Conservation (phyloP, 441 rosid species). For the Syzygium syzygioides region DNA sequence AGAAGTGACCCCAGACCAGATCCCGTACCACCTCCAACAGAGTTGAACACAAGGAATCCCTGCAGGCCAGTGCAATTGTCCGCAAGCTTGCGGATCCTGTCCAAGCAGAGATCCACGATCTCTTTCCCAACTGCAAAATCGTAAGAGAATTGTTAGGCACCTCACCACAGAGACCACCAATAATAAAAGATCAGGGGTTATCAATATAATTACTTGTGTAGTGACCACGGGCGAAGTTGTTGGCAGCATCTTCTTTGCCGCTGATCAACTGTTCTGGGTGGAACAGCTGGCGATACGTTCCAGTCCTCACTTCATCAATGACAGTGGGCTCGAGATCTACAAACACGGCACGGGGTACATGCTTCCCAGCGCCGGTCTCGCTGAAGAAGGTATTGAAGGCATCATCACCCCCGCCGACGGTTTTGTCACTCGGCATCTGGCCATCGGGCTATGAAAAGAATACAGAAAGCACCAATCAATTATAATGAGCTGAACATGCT, state of each 20-base stretch:
- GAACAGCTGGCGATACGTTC: constrained; percentile 8
- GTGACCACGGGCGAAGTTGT: constrained; percentile 13
- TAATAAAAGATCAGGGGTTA: not conserved
- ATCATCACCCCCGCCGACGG: constrained; percentile 5
- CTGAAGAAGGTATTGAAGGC: constrained; percentile 18
- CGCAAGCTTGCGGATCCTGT: constrained; percentile 16
- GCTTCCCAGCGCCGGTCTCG: constrained; percentile 4
- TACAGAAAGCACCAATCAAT: not conserved
- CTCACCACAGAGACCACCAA: not conserved
- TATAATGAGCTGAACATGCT: not conserved
- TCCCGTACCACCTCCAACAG: constrained; percentile 15
- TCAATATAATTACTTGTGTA: not conserved
- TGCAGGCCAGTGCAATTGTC: constrained; percentile 17
- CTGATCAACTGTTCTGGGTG: constrained; percentile 13
- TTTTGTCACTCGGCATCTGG: constrained; percentile 13
- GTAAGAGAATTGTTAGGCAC: not conserved
- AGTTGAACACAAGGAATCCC: constrained; percentile 16
- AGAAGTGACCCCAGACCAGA: constrained; percentile 14
- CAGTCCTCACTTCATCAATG: constrained; percentile 12
- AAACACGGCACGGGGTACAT: constrained; percentile 11
- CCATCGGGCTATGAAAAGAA: constrained; percentile 3
- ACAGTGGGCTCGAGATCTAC: constrained; percentile 13
- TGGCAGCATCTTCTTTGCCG: constrained; percentile 15
- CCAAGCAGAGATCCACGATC: constrained; percentile 16
- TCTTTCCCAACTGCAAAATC: constrained; percentile 2